These are phyloP conservation scores for Alternaria tenuissima DNA, from an alignment of 2,329 filamentous ascomycete species.

Conservation along the genomic window DNA sequence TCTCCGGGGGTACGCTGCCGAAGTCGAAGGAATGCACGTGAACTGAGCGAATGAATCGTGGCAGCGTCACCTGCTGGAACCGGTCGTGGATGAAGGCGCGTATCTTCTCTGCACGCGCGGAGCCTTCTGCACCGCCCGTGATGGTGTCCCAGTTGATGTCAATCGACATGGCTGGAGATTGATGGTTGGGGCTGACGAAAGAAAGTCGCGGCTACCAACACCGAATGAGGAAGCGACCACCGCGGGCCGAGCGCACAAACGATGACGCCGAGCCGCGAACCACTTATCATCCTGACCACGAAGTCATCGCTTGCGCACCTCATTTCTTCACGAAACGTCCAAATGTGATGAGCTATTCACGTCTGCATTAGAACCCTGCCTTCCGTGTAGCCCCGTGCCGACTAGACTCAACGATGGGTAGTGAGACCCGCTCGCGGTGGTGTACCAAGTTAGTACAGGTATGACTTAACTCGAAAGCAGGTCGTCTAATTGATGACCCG, in stretches of 20 bases:
- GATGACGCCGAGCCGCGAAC: slow-evolving; percentile 26
- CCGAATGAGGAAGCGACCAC: slow-evolving; percentile 31
- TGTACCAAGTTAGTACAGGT: not conserved
- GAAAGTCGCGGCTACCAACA: slow-evolving; percentile 22
- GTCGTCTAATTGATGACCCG: slow-evolving; percentile 11
- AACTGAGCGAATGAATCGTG: slow-evolving; percentile 96
- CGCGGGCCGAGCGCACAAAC: slow-evolving; percentile 30
- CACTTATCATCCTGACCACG: slow-evolving; percentile 20
- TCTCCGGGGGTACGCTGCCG: slow-evolving; percentile 79
- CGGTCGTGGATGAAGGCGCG: slow-evolving; percentile 94
- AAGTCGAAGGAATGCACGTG: slow-evolving; percentile 95
- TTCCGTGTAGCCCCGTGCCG: slow-evolving; percentile 17
- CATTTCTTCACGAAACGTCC: slow-evolving; percentile 24
- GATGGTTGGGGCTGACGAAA: slow-evolving; percentile 36
- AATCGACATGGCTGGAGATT: slow-evolving; percentile 77
- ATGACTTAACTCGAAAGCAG: not conserved
- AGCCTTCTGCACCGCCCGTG: slow-evolving; percentile 86
- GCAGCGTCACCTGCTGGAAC: slow-evolving; percentile 90
- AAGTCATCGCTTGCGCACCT: slow-evolving; percentile 22
- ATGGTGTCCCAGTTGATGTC: slow-evolving; percentile 96
- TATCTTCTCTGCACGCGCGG: slow-evolving; percentile 83
- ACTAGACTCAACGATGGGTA: slow-evolving; percentile 15
- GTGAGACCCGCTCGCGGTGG: slow-evolving; percentile 5
- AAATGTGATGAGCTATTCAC: slow-evolving; percentile 28
- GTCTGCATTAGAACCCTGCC: slow-evolving; percentile 28